Conservation (phyloP, 2,329 filamentous ascomycete species). For the Dryadomyces quercivorus region DNA sequence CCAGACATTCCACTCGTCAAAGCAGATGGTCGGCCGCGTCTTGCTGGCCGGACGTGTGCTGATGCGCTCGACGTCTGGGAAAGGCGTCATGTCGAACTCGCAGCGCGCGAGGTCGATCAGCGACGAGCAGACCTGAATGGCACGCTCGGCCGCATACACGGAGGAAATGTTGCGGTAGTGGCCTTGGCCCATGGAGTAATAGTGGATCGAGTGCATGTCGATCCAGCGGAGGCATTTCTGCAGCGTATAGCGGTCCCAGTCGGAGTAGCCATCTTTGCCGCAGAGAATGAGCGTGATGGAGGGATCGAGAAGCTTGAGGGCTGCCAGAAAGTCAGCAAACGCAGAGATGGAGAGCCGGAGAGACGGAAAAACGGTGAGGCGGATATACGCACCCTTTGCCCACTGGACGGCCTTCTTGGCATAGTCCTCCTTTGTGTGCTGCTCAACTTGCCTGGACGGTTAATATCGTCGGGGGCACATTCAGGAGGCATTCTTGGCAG, state of each 20-base stretch:
- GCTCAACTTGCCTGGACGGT: slow-evolving; percentile 41
- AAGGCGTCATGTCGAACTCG: not conserved
- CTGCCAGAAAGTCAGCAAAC: slow-evolving; percentile 14
- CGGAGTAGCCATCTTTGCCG: slow-evolving; percentile 54
- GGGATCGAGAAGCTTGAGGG: slow-evolving; percentile 59
- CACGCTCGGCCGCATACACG: slow-evolving; percentile 48
- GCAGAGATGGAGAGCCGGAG: too few species aligned
- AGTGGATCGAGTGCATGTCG: slow-evolving; percentile 72
- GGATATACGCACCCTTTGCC: slow-evolving; percentile 36
- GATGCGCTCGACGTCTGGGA: slow-evolving; percentile 34
- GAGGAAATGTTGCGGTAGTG: not conserved
- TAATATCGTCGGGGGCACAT: too few species aligned
- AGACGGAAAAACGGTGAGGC: not conserved
- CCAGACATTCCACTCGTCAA: slow-evolving; percentile 82
- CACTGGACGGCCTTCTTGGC: slow-evolving; percentile 57
- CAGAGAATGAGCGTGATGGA: slow-evolving; percentile 60
- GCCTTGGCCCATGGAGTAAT: slow-evolving; percentile 53
- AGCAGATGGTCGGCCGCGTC: slow-evolving; percentile 50
- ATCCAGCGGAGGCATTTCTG: slow-evolving; percentile 53
- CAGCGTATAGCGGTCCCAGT: slow-evolving; percentile 64
- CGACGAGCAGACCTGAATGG: slow-evolving; percentile 55
- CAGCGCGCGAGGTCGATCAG: slow-evolving; percentile 58
- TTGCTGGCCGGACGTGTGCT: not conserved
- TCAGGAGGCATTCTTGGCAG: too few species aligned
- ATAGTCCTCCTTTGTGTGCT: slow-evolving; percentile 59